Base-by-base conservation (phyloP, 2,329 filamentous ascomycete genomes). In the Ophiostoma sp. region DNA sequence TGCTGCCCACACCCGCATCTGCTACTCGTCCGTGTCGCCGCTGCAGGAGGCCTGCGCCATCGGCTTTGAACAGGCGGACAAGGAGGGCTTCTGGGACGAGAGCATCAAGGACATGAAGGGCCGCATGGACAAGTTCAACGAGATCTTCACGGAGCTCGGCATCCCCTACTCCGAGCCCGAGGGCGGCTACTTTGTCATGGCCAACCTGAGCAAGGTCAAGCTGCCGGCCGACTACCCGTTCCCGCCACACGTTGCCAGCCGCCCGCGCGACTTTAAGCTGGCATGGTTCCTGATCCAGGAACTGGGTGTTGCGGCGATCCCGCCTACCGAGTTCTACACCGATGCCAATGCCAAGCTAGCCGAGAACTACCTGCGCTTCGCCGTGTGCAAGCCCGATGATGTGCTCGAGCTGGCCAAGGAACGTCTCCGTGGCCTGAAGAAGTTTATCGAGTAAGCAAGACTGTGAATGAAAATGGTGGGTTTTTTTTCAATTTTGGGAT, bases 261-360 rank as follows among this genome's bases (percentile, higher is more conserved):
- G 95, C 1, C 93, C 95, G 33, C 85, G 95, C 39, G 95, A 99
- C 79, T 99, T 98, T 82, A 92, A 96, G 83, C 86, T 99, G 66
- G 88, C 89, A 48, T 99, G 94, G 94, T 98, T 98, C 82, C 81
- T 97, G 76, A 99, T 99, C 80, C 94, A 94, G 79, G 94, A 99
- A 82, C 84, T 99, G 27, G 95, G 95, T 11, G 93, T 99, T 36
- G 95, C 95, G 2, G 94, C 94, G 10, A 97, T 99, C 73, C 95
- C 95, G 23, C 95, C 95, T 0, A 97, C 94, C 0, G 95, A 99
- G 80, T 99, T 99, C 80, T 98, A 97, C 79, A 97, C 94, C 0
- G 89, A 92, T 23, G 82, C 80, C 62, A 97, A 97, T 77, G 88
- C 91, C 36, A 88, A 91, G 76, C 87, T 97, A 75, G 95, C 92